Evolutionary conservation across 371 early-diverging fungal species (phyloP).

Genomic region (Actinomucor elegans): DNA sequence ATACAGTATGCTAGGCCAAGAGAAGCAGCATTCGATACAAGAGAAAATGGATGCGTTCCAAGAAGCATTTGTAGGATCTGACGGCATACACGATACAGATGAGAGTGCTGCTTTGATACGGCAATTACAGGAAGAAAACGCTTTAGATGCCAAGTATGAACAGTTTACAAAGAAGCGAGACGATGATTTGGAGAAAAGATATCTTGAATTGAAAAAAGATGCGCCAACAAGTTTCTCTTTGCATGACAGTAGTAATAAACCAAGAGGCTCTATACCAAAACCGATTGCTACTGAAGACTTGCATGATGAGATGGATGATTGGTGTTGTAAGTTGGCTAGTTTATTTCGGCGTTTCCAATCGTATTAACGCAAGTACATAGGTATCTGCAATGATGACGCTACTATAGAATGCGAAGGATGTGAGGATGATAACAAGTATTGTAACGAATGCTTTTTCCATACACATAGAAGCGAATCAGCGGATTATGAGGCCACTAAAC

Average conservation of each 20-base stretch:
- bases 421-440: conserved; percentile 52
- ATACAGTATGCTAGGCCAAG: conserved; percentile 2
- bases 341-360: no score
- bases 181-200: conserved; percentile 38
- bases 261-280: conserved; percentile 48
- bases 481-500: conserved; percentile 35
- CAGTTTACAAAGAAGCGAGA: conserved; percentile 30
- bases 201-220: conserved; percentile 31
- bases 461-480: conserved; percentile 44
- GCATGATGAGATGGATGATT: conserved; percentile 56
- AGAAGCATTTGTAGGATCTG: conserved; percentile 21
- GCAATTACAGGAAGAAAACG: conserved; percentile 38
- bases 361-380: no score
- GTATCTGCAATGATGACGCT: conserved; percentile 67
- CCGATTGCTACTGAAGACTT: conserved; percentile 36
- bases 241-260: conserved; percentile 2
- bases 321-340: conserved; percentile 56
- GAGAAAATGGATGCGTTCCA: conserved; percentile 16
- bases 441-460: conserved; percentile 54
- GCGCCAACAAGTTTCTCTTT: background rate
- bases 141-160: conserved; percentile 46
- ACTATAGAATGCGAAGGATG: conserved; percentile 56
- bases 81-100: conserved; percentile 20
- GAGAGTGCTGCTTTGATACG: conserved; percentile 38
- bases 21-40: background rate